Evolutionary conservation across 108 stramenopile genomes (phyloP).

Genomic region (Tribonema minus): DNA sequence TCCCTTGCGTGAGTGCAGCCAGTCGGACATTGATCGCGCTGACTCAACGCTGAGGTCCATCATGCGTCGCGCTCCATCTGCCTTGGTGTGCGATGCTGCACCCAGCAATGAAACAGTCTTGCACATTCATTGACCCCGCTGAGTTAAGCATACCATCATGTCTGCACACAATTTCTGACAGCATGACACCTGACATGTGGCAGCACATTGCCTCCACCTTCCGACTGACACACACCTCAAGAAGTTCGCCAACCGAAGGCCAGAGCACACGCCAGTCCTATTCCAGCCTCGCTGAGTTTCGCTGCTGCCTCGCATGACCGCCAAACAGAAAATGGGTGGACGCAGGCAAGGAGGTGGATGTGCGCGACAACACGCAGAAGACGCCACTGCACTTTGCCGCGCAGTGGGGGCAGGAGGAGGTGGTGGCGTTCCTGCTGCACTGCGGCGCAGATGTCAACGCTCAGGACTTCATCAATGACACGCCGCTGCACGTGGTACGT

Average conservation of each 20-base stretch:
- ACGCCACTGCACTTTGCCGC: conserved; percentile 32
- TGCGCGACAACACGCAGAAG: conserved; percentile 33
- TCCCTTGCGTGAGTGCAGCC: background rate
- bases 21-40: background rate
- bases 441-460: conserved; percentile 37
- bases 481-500: conserved; percentile 30
- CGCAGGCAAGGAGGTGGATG: conserved; percentile 19
- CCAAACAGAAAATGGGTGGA: conserved; percentile 37
- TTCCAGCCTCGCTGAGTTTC: no score
- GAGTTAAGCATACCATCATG: background rate
- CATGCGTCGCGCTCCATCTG: background rate
- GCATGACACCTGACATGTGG: background rate
- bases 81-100: background rate
- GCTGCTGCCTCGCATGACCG: no score
- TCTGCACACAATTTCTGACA: background rate
- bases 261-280: no score
- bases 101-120: background rate
- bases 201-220: background rate
- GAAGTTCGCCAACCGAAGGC: background rate
- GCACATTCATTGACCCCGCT: background rate
- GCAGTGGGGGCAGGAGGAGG: conserved; percentile 39
- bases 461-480: conserved; percentile 31
- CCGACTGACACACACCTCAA: background rate
- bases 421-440: conserved; percentile 26
- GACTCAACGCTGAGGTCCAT: background rate